Evolutionary conservation across 345 rosid genomes (phyloP), one percentile per base, ranked within the genome.

Genomic region (Bretschneidera sinensis): DNA sequence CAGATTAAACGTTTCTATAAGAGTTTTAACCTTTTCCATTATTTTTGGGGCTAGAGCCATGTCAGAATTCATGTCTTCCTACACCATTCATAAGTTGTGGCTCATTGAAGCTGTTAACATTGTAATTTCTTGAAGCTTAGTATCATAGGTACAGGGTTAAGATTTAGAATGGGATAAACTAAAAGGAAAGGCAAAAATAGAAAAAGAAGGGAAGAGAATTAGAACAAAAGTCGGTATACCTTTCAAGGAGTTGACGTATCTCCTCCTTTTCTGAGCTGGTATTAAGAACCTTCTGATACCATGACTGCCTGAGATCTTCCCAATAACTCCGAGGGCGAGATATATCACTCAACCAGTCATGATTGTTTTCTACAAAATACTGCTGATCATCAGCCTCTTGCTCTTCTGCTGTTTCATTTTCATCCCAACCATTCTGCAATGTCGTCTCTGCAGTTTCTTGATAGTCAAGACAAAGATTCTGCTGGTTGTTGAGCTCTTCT

Each of bases 241-340:
- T 87, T 66, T 82, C 76, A 31, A 94, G 79, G 28, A 94, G 91
- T 56, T 82, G 74, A 61, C 83, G 79, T 8, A 86, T 89, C 25
- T 85, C 98, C 55, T 79, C 81, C 48, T 77, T 74, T 16, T 70
- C 82, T 6, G 91, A 68, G 61, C 64, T 71, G 60, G 67, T 31
- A 65, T 43, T 78, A 47, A 86, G 86, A 71, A 83, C 81, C 65
- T 94, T 85, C 24, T 74, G 69, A 64, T 94, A 94, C 85, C 99
- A 81, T 24, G 78, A 76, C 68, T 76, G 74, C 70, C 97, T 76
- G 6, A 65, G 72, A 53, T 73, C 78, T 74, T 94, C 99, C 99
- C 99, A 94, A 54, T 81, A 85, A 70, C 99, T 89, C 45, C 85
- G 78, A 6, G 99, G 99, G 49, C 96, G 79, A 15, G 91, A 66